Evolutionary conservation across 192 early-diverging fungal genomes (phyloP).

Genomic region (Gigaspora rosea): DNA sequence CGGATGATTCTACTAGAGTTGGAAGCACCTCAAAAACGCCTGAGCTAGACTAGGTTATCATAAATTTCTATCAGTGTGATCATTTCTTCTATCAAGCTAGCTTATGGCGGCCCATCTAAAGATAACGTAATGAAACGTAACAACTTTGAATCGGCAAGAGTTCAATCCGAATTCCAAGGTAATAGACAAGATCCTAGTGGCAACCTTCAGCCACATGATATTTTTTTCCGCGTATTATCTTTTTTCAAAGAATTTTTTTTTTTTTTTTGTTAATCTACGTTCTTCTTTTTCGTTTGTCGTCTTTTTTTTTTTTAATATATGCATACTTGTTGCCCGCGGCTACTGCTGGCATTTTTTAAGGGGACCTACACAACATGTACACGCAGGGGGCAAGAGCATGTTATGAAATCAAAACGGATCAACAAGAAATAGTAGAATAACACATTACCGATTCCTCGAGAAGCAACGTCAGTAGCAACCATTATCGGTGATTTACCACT

Average conservation of each 20-base stretch:
- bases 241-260: no score
- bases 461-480: conserved; percentile 99
- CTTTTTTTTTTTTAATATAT: neutral
- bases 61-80: conserved; percentile 7
- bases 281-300: neutral
- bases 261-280: no score
- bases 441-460: conserved; percentile 89
- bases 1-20: conserved; percentile 2
- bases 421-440: conserved; percentile 5
- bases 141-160: conserved; percentile 7
- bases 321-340: conserved; percentile 30
- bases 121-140: conserved; percentile 3
- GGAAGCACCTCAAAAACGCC: conserved; percentile 12
- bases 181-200: no score
- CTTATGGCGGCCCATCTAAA: neutral
- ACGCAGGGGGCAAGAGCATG: conserved; percentile 11
- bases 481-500: conserved; percentile 83
- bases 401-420: conserved; percentile 8
- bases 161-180: neutral
- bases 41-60: conserved; percentile 19
- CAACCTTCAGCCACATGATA: no score
- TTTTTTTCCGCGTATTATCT: no score
- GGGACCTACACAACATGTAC: conserved; percentile 34
- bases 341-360: conserved; percentile 34
- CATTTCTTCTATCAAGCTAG: conserved; percentile 12